Percentiles rank a stretch among this genome's conserved stretches.
These are phyloP conservation scores for Penicillium digitatum DNA, from an alignment of 2,329 filamentous ascomycete species.

Conservation along the genomic window DNA sequence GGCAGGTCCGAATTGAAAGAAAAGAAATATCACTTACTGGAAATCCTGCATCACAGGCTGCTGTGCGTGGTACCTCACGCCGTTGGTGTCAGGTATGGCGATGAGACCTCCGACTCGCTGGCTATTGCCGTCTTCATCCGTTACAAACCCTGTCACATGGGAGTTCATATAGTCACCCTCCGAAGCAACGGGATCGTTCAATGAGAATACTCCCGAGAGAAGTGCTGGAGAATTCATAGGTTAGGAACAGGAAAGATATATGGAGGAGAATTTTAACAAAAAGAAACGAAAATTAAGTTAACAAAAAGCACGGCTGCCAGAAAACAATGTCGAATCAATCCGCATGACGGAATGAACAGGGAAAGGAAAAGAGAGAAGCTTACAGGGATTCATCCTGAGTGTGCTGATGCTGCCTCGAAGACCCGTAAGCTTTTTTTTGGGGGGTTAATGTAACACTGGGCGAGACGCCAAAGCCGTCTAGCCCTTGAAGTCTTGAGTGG, in stretches of 20 bases:
- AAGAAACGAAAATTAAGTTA: not conserved
- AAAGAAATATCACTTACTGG: conserved; percentile 49
- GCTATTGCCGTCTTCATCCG: conserved; percentile 47
- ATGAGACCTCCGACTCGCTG: conserved; percentile 50
- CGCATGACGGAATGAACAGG: conserved; percentile 6
- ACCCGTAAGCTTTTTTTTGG: conserved; percentile 15
- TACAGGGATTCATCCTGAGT: conserved; percentile 26
- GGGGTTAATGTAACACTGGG: conserved; percentile 21
- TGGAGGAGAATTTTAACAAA: conserved; percentile 12
- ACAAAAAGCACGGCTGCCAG: conserved; percentile 7
- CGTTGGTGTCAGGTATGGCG: conserved; percentile 46
- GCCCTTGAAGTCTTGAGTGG: conserved; percentile 18
- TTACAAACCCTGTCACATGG: conserved; percentile 35
- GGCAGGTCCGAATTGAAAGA: conserved; percentile 39
- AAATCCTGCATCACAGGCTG: conserved; percentile 51
- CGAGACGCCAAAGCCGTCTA: conserved; percentile 19
- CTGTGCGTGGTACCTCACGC: conserved; percentile 51
- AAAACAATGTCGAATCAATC: conserved; percentile 8
- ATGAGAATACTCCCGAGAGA: conserved; percentile 36
- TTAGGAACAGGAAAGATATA: conserved; percentile 9
- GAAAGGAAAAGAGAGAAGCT: conserved; percentile 6
- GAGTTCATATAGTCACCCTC: conserved; percentile 40
- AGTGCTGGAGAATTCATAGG: conserved; percentile 21
- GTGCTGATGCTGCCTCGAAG: conserved; percentile 22
- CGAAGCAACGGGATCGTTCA: conserved; percentile 39